Base-by-base conservation (phyloP, 768 basidiomycete genomes). In the Pluteus cervinus region DNA sequence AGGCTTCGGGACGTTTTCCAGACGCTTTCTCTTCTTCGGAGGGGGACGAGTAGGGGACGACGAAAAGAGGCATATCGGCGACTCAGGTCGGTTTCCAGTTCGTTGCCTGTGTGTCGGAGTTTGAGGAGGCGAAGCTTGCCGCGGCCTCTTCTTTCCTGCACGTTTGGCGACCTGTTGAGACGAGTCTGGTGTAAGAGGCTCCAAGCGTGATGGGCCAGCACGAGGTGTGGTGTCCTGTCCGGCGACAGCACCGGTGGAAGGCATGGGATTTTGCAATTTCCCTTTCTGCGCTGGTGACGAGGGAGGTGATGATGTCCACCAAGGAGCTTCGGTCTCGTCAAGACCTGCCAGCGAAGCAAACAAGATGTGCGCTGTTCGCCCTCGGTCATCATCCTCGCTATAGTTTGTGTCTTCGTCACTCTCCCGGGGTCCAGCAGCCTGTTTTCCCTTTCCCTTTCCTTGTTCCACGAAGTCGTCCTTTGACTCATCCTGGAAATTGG, bases 361-460 rank as follows among this genome's bases (percentile, higher is more conserved):
- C 3, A 84, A 50, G 4, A 52, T 41, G 45, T 80, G 72, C 0
- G 80, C 79, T 5, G 74, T 79, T 36, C 66, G 61, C 11, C 68
- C 76, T 14, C 70, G 67, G n/a, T 69, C 75, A 32, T 73, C 71
- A 29, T 74, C 73, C 30, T 61, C 63, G 25, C 61, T 63, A 8
- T 37, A 41, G 36, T 63, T 57, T 2, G 59, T 54, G 21, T 60
- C 61, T 7, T 61, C 62, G 17, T 58, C 60, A 35, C 56, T 62
- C 15, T 60, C 61, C 21, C 42, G 48, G 23, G 51, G 32, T 47
- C 45, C 7, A 25, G 40, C 26, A 32, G 36, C n/a, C 23, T 35
- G 29, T 50, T 49, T 36, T 40, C 49, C 44, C 45, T 53, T 42
- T 34, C 49, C 34, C 41, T 50, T 48, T 32, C 45, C 42, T 39